Evolutionary conservation across 768 basidiomycete species (phyloP).

Genomic region (Butyriboletus loyo): DNA sequence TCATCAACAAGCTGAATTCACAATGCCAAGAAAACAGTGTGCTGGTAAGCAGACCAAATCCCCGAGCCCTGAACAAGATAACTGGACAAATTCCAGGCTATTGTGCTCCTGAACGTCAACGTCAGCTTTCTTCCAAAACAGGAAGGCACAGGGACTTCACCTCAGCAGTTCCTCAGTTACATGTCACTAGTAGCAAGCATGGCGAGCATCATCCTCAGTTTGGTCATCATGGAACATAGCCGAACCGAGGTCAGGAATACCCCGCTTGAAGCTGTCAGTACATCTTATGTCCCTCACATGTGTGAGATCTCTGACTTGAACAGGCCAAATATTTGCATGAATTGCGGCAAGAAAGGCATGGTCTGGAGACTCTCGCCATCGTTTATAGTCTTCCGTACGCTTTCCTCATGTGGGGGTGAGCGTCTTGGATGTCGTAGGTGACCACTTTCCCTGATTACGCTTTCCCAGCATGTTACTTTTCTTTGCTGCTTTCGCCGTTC

Average conservation of each 20-base stretch:
- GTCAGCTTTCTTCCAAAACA: conserved; percentile 58
- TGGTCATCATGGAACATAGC: conserved; percentile 42
- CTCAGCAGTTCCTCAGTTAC: conserved; percentile 42
- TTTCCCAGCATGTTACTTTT: conserved; percentile 28
- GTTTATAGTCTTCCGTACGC: conserved; percentile 55
- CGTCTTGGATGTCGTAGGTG: not conserved
- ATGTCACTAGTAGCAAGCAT: conserved; percentile 42
- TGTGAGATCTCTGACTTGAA: not conserved
- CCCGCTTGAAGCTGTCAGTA: conserved; percentile 36
- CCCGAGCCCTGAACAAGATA: not conserved
- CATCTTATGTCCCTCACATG: not conserved
- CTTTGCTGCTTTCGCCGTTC: conserved; percentile 20
- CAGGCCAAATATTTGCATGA: conserved; percentile 15
- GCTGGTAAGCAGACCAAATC: conserved; percentile 37
- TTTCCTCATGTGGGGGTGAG: conserved; percentile 59
- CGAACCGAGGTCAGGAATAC: conserved; percentile 31
- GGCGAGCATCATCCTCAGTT: conserved; percentile 41
- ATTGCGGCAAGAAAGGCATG: conserved; percentile 28
- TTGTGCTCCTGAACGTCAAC: conserved; percentile 56
- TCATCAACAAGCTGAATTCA: conserved; percentile 41
- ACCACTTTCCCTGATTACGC: not conserved
- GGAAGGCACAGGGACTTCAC: conserved; percentile 28
- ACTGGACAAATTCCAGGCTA: conserved; percentile 36
- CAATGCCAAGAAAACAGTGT: conserved; percentile 55
- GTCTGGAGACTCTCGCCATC: conserved; percentile 50